Evolutionary conservation across 495 filamentous ascomycete species (phyloP).

Genomic region (Chaetomium tenue): DNA sequence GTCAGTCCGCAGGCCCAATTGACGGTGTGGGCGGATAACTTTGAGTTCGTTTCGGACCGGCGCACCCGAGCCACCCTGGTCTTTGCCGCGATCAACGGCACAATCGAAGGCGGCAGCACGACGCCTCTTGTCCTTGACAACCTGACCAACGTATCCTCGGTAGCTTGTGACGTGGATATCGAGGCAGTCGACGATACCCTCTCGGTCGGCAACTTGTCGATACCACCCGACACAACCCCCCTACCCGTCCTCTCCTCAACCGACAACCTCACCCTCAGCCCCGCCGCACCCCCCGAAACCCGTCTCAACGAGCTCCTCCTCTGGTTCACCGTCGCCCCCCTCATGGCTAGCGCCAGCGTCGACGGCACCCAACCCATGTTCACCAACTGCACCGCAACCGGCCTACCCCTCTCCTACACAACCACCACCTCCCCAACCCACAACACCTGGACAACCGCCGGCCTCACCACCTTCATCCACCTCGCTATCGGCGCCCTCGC

Average conservation of each 20-base stretch:
- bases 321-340: conserved; percentile 35
- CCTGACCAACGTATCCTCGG: conserved; percentile 26
- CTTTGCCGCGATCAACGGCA: conserved; percentile 37
- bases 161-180: conserved; percentile 31
- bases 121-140: conserved; percentile 18
- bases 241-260: conserved; percentile 28
- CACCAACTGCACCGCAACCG: conserved; percentile 29
- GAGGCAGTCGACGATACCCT: conserved; percentile 27
- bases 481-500: conserved; percentile 33
- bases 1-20: conserved; percentile 27
- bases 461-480: conserved; percentile 29
- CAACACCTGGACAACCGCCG: conserved; percentile 32
- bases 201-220: conserved; percentile 14
- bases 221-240: not conserved
- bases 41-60: conserved; percentile 24
- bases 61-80: conserved; percentile 31
- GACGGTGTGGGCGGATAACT: conserved; percentile 31
- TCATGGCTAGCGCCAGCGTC: conserved; percentile 26
- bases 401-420: conserved; percentile 25
- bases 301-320: conserved; percentile 35
- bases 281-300: conserved; percentile 14
- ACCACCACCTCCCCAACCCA: conserved; percentile 2
- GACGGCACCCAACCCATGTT: conserved; percentile 35
- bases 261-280: conserved; percentile 18
- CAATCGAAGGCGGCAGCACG: conserved; percentile 28